Evolutionary conservation across 305 asterid genomes (phyloP), one percentile per base, ranked within the genome.

Genomic region (Petunia hybrid): DNA sequence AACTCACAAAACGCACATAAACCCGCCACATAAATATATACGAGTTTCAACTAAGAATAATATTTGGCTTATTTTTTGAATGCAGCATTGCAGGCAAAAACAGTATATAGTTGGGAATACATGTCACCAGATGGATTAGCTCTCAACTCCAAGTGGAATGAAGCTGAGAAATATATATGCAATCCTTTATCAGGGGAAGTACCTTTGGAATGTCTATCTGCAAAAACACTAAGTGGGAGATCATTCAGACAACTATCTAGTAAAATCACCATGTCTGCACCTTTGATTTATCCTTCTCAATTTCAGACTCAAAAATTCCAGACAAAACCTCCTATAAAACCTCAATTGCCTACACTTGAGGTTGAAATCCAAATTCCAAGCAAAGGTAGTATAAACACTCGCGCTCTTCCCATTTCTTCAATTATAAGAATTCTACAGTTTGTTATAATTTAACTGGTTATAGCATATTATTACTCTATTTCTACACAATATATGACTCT

Each of bases 101-200:
- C 94, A 8, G 80, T 88, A 57, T 87, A 90, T 4, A 84, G 92
- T 46, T 93, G 99, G 99, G 97, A 92, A 73, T 77, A 85, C 85
- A 80, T 87, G 76, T 87, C 94, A 5, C 90, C 93, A 1, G 98
- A 94, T 36, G 98, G 98, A 2, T 82, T 87, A 13, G 89, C 90
- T 46, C 91, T 96, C 53, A 89, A 94, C 78, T 92, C 99, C 9
- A 96, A 96, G 70, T 94, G 99, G 99, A 89, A 90, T 78, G 98
- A 96, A 7, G 99, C 99, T 2, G 99, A 96, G 80, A 96, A 91
- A 84, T 96, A 94, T 81, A 96, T 96, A 82, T 92, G 94, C 83
- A 94, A 96, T 77, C 99, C 99, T 8, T n/a, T 89, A 35, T 96
- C 99, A n/a, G 99, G 99, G 5, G 91, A 92, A 86, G 97, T 96